Percentiles rank a stretch among this genome's conserved stretches.
phyloP scores from a whole-genome alignment of 768 basidiomycete species.

The Asterophora parasitica region DNA sequence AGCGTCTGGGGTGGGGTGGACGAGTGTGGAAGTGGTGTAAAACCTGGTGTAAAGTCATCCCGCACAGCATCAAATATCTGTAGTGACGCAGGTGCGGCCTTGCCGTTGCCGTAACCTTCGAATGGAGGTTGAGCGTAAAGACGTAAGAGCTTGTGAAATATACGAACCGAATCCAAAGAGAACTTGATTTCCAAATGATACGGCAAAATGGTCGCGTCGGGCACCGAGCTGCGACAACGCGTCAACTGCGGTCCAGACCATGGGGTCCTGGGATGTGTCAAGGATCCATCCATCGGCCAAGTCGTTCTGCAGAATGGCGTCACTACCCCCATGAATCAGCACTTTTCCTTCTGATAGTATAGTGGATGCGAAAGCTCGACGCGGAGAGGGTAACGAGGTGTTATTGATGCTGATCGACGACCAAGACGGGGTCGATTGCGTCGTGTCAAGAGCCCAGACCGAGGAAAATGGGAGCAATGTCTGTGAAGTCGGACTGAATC shows the following conservation, averaged over 20 bases:
- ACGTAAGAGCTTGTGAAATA: neutral
- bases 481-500: conserved; percentile 46
- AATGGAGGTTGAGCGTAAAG: neutral
- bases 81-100: conserved; percentile 52
- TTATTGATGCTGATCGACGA: conserved; percentile 31
- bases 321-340: conserved; percentile 76
- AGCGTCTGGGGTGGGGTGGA: conserved; percentile 30
- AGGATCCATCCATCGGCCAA: conserved; percentile 69
- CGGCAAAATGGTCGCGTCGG: conserved; percentile 72
- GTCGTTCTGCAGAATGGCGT: conserved; percentile 48
- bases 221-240: conserved; percentile 54
- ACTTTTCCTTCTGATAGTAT: conserved; percentile 48
- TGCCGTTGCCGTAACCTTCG: conserved; percentile 43
- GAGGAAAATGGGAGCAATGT: conserved; percentile 51
- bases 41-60: conserved; percentile 38
- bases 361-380: conserved; percentile 58
- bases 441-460: conserved; percentile 63
- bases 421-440: conserved; percentile 46
- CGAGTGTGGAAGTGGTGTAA: conserved; percentile 30
- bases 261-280: conserved; percentile 49
- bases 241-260: conserved; percentile 53
- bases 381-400: conserved; percentile 46
- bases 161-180: conserved; percentile 75
- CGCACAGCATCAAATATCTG: conserved; percentile 47
- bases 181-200: conserved; percentile 53